Evolutionary conservation across 73 alveolate species (phyloP).

Genomic region (Paramecium pentaurelia): DNA sequence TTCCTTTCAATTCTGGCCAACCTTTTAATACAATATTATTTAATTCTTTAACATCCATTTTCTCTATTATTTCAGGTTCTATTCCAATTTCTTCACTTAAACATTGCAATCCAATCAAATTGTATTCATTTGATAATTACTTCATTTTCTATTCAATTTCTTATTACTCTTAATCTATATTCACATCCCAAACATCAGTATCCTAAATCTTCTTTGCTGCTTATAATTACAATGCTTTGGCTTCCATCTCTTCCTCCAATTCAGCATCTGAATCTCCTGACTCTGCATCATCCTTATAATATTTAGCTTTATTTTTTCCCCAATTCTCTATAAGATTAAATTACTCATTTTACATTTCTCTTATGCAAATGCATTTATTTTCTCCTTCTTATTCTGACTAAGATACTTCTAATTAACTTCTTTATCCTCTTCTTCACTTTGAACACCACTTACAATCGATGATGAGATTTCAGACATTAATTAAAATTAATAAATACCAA

Average conservation of each 20-base stretch:
- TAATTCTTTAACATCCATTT: neutral
- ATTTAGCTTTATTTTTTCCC: slow-evolving; percentile 16
- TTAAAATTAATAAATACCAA: neutral
- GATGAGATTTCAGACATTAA: neutral
- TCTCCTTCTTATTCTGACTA: neutral
- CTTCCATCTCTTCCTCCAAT: slow-evolving; percentile 37
- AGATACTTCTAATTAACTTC: neutral
- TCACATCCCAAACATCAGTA: slow-evolving; percentile 26
- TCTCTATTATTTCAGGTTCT: neutral
- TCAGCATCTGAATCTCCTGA: slow-evolving; percentile 38
- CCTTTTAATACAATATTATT: neutral
- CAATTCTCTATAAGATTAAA: slow-evolving; percentile 6
- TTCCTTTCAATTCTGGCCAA: slow-evolving; percentile 30
- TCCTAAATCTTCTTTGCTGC: neutral
- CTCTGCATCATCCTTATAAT: slow-evolving; percentile 17
- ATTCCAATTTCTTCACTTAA: neutral
- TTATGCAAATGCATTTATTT: neutral
- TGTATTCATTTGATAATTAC: neutral
- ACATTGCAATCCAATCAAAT: neutral
- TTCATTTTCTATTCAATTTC: neutral
- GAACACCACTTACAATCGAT: neutral
- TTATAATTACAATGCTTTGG: neutral
- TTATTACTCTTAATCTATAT: neutral
- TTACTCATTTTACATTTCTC: neutral
- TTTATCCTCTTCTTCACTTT: neutral